Percentiles rank a stretch among this genome's conserved stretches.
Conservation (phyloP, 768 basidiomycete species). For the Pholiota conissans region DNA sequence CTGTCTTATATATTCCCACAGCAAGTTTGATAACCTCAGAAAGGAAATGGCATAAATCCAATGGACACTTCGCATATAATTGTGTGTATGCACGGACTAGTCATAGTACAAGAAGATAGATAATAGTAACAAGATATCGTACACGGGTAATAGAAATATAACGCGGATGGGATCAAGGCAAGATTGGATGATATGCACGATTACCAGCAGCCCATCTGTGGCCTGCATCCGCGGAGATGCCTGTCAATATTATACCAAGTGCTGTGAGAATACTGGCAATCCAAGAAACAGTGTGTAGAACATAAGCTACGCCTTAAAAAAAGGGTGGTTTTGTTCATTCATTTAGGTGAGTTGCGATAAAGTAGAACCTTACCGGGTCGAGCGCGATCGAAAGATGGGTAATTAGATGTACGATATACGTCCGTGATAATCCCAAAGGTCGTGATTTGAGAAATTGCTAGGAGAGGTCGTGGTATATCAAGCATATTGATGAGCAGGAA, state of each 20-base stretch:
- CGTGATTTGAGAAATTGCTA: conserved; percentile 60
- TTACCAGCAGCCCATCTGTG: conserved; percentile 79
- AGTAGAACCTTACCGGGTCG: conserved; percentile 49
- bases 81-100: neutral
- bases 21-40: conserved; percentile 79
- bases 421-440: conserved; percentile 68
- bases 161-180: conserved; percentile 3
- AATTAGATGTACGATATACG: conserved; percentile 45
- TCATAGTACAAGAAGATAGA: neutral
- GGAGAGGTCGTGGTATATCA: neutral
- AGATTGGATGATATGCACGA: conserved; percentile 55
- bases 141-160: neutral
- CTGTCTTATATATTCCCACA: conserved; percentile 78
- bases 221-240: conserved; percentile 60
- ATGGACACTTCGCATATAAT: neutral
- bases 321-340: neutral
- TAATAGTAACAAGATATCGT: neutral
- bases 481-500: neutral
- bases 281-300: conserved; percentile 65
- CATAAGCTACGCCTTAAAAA: conserved; percentile 57
- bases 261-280: conserved; percentile 51
- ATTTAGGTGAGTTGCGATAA: neutral
- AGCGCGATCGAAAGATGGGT: conserved; percentile 55
- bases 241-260: conserved; percentile 58
- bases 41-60: conserved; percentile 55